Base-by-base conservation (phyloP, 2,329 filamentous ascomycete species). In the Ceratocystiopsis sp. region DNA sequence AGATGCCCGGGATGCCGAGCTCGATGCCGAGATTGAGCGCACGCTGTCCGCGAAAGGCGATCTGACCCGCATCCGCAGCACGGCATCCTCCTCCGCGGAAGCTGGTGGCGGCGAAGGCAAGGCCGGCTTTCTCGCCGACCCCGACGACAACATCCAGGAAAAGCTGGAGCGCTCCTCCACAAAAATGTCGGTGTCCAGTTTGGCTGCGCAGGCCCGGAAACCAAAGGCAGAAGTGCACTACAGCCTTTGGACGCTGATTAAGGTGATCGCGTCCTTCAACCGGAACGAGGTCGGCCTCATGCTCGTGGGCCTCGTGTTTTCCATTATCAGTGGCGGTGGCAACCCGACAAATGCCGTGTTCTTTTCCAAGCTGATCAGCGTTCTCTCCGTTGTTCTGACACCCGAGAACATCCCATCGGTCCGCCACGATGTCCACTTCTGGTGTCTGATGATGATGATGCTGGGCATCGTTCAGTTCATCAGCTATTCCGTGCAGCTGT, bases 371-470 rank as follows among this genome's bases (percentile, higher is more conserved):
- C 73, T 85, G 45, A 87, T 96, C 58, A 73, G 75, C 47, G 74
- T 77, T 35, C 50, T 57, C 18, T 57, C 55, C 3, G 50, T 54
- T 10, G 41, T 46, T 1, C 45, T 64, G 50, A 63, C 54, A 10
- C 59, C 62, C 15, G 59, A 51, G 34, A 67, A 68, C 57, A 73
- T 66, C 37, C 60, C 56, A 29, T 60, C 75, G 43, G 68, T 93
- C 42, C 73, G 79, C 50, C 65, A 69, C 16, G 73, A 89, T 46
- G 78, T 81, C 17, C 75, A 85, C 55, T 94, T 94, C 58, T 95
- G 85, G 85, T 78, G 76, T 45, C 64, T 78, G 53, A 93, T 94
- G 85, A 94, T 80, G 59, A 69, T 87, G 49, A 86, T 93, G 71
- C 68, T 95, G 43, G 86, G 77, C 3, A 60, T 85, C 43, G 75